phyloP scores from a whole-genome alignment of 805 yeast genomes.

The Pichia scutulata region DNA sequence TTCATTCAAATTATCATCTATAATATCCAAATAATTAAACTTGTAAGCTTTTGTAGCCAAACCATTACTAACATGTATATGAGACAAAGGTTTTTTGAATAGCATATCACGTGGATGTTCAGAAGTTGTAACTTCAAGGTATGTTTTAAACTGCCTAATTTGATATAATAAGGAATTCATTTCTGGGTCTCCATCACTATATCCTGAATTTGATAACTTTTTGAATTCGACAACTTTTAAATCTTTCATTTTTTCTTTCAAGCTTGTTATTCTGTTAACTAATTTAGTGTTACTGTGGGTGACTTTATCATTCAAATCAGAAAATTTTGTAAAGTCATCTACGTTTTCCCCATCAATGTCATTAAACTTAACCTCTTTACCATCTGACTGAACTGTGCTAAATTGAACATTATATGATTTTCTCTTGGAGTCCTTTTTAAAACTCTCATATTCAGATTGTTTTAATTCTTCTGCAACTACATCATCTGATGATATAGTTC shows the following conservation, averaged over 20 bases:
- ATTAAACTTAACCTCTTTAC: neutral
- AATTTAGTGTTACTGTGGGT: constrained; percentile 13
- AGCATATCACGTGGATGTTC: constrained; percentile 29
- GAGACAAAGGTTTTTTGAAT: constrained; percentile 23
- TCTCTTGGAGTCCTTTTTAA: constrained; percentile 1
- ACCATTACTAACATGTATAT: constrained; percentile 9
- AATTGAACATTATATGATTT: neutral
- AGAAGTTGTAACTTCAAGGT: constrained; percentile 25
- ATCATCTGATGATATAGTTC: constrained; percentile 23
- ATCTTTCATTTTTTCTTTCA: constrained; percentile 24
- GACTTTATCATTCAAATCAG: constrained; percentile 10
- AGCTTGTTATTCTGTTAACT: constrained; percentile 21
- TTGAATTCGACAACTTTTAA: constrained; percentile 21
- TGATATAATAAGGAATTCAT: constrained; percentile 31
- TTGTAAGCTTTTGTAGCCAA: constrained; percentile 6
- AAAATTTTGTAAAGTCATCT: neutral
- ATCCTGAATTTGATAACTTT: constrained; percentile 11
- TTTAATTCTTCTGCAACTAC: constrained; percentile 3
- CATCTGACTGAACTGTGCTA: neutral
- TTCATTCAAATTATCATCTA: constrained; percentile 21
- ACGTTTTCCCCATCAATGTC: neutral
- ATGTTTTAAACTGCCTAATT: constrained; percentile 26
- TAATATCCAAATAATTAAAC: constrained; percentile 22
- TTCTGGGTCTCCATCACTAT: constrained; percentile 16
- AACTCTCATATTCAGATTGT: neutral